A percentile compares a stretch with the other conserved stretches of the same genome.
Conservation (phyloP, 768 basidiomycete genomes). For the Udeniomyces megalosporus region DNA sequence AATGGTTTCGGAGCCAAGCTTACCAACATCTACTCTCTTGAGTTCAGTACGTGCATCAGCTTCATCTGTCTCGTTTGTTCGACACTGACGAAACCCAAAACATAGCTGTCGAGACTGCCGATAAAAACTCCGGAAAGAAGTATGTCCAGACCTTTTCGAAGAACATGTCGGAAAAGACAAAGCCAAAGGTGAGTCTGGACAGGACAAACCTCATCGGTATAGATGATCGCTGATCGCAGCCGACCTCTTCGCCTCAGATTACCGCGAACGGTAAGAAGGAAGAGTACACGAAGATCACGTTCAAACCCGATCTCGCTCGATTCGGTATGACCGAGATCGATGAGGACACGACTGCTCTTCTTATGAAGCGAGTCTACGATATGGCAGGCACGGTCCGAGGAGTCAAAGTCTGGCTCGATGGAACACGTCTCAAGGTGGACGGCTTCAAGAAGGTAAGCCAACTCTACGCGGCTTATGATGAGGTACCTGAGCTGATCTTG, state of each 20-base stretch:
- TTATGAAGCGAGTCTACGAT: conserved; percentile 89
- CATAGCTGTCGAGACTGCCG: conserved; percentile 69
- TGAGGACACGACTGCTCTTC: conserved; percentile 70
- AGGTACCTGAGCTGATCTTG: background rate
- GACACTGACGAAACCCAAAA: background rate
- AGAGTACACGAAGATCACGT: conserved; percentile 83
- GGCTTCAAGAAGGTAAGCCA: conserved; percentile 52
- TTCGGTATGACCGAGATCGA: conserved; percentile 84
- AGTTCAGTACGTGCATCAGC: conserved; percentile 44
- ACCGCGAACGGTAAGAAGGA: conserved; percentile 74
- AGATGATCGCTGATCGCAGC: background rate
- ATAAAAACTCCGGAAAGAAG: conserved; percentile 68
- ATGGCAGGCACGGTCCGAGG: conserved; percentile 89
- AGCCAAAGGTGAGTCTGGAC: conserved; percentile 44
- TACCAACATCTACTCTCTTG: conserved; percentile 91
- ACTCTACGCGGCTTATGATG: too few relatives aligned
- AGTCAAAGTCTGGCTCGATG: conserved; percentile 84
- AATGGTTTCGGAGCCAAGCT: conserved; percentile 98
- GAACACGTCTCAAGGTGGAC: conserved; percentile 75
- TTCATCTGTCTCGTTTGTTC: background rate
- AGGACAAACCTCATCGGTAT: background rate
- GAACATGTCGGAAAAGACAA: conserved; percentile 78
- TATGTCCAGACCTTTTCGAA: conserved; percentile 88
- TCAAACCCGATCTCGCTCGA: conserved; percentile 75
- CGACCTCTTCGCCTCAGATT: conserved; percentile 34